Evolutionary conservation across 176 grass and related monocot species (phyloP).

Genomic region (Dendrocalamus sinicus): DNA sequence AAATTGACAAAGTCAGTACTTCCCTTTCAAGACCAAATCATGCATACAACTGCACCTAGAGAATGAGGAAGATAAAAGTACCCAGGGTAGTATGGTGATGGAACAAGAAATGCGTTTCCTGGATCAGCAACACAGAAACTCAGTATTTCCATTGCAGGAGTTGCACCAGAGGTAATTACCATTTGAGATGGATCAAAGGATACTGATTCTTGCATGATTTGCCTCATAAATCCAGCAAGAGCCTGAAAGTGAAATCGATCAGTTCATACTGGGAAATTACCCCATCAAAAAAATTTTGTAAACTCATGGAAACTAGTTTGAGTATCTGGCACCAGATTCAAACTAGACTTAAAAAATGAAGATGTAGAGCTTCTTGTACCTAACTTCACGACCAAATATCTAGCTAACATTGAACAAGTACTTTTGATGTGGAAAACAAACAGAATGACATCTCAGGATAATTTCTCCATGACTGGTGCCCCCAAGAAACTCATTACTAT

Average conservation of each 20-base stretch:
- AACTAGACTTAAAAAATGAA: not conserved
- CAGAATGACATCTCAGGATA: not conserved
- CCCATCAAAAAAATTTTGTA: not conserved
- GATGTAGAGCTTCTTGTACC: not conserved
- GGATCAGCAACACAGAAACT: slow-evolving; percentile 91
- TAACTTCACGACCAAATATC: not conserved
- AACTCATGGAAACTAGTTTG: not conserved
- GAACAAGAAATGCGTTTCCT: slow-evolving; percentile 97
- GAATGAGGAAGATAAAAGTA: slow-evolving; percentile 38
- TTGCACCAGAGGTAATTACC: slow-evolving; percentile 84
- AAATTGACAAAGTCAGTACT: not conserved
- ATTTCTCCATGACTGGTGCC: not conserved
- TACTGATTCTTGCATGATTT: slow-evolving; percentile 71
- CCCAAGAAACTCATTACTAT: not conserved
- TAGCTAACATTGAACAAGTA: slow-evolving; percentile 22
- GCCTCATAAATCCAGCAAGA: slow-evolving; percentile 86
- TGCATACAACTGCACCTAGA: not conserved
- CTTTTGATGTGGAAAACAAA: not conserved
- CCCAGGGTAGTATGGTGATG: slow-evolving; percentile 98
- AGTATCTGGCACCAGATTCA: not conserved
- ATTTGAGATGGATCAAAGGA: slow-evolving; percentile 84
- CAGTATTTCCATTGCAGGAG: slow-evolving; percentile 89
- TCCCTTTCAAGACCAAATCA: not conserved
- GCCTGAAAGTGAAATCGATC: slow-evolving; percentile 60
- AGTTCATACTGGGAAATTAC: slow-evolving; percentile 34